Evolutionary conservation across 352 stramenopile genomes (phyloP).

Genomic region (Thalassiosira pacifica): DNA sequence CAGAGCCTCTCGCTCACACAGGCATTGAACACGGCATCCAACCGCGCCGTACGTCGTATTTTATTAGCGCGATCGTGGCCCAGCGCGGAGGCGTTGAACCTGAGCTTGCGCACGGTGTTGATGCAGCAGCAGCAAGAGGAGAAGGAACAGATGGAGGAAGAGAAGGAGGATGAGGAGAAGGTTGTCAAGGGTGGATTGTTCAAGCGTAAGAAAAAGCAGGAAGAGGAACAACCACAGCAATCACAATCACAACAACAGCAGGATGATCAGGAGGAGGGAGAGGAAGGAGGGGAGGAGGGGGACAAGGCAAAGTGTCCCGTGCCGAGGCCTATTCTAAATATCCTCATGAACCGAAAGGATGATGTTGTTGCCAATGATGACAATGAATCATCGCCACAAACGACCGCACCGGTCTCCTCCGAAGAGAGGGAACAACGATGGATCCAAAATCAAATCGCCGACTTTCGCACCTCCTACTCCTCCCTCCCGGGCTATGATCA

Average conservation of each 20-base stretch:
- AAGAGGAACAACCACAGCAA: too few relatives aligned
- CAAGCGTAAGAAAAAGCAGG: too few relatives aligned
- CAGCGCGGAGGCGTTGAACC: constrained; percentile 80
- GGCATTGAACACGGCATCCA: constrained; percentile 83
- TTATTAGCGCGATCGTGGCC: constrained; percentile 82
- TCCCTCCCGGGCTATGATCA: constrained; percentile 67
- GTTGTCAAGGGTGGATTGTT: neutral
- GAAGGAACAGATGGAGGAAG: too few relatives aligned
- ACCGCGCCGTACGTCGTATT: constrained; percentile 81
- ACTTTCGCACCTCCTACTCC: constrained; percentile 74
- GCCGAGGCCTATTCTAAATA: constrained; percentile 83
- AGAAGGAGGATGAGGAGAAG: too few relatives aligned
- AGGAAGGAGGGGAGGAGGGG: too few relatives aligned
- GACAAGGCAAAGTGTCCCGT: constrained; percentile 80
- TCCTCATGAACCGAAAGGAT: constrained; percentile 66
- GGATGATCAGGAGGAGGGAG: too few relatives aligned
- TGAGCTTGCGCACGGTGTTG: constrained; percentile 72
- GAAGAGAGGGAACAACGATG: constrained; percentile 71
- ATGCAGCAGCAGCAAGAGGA: constrained; percentile 55
- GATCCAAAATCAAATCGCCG: constrained; percentile 75
- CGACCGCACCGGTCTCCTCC: too few relatives aligned
- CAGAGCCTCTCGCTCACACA: constrained; percentile 75
- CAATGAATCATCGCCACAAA: too few relatives aligned
- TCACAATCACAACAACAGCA: too few relatives aligned
- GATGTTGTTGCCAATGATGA: too few relatives aligned